These are phyloP conservation scores for Neopestalotiopsis rosae DNA, from an alignment of 2,329 filamentous ascomycete genomes.

Conservation along the genomic window DNA sequence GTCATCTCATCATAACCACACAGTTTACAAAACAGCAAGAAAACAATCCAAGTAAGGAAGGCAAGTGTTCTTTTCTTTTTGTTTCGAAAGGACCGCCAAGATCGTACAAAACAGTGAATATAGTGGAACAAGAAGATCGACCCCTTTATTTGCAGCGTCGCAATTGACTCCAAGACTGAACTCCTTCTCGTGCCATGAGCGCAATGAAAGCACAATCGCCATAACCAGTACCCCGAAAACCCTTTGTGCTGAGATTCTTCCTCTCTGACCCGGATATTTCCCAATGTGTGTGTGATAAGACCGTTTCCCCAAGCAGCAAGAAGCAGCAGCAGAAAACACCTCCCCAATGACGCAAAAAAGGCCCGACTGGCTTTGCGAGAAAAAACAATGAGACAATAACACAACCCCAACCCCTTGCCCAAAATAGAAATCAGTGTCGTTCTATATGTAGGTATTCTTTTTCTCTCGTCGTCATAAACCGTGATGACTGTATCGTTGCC, in stretches of 20 bases:
- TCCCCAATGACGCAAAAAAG: conserved; percentile 26
- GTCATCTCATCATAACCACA: neutral
- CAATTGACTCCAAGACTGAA: conserved; percentile 36
- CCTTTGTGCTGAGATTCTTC: conserved; percentile 34
- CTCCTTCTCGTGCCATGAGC: conserved; percentile 38
- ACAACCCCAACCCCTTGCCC: conserved; percentile 35
- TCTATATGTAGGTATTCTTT: conserved; percentile 59
- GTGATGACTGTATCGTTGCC: conserved; percentile 54
- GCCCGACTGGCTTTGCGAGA: conserved; percentile 35
- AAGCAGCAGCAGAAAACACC: conserved; percentile 25
- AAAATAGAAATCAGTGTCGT: conserved; percentile 45
- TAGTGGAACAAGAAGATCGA: conserved; percentile 26
- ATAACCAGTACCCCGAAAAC: conserved; percentile 32
- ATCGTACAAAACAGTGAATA: conserved; percentile 21
- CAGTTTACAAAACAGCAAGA: neutral
- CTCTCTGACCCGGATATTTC: conserved; percentile 40
- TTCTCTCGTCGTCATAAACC: conserved; percentile 57
- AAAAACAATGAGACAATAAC: conserved; percentile 43
- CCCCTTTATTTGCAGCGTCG: conserved; percentile 39
- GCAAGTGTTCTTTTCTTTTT: conserved; percentile 9
- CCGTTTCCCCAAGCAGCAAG: conserved; percentile 23
- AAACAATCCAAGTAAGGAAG: neutral
- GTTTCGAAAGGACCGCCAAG: conserved; percentile 11
- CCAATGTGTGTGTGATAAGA: conserved; percentile 25
- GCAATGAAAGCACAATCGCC: conserved; percentile 30